Evolutionary conservation across 1,284 basidiomycete species (phyloP), one percentile per base, ranked within the genome.

Genomic region (Trametes polyzona): DNA sequence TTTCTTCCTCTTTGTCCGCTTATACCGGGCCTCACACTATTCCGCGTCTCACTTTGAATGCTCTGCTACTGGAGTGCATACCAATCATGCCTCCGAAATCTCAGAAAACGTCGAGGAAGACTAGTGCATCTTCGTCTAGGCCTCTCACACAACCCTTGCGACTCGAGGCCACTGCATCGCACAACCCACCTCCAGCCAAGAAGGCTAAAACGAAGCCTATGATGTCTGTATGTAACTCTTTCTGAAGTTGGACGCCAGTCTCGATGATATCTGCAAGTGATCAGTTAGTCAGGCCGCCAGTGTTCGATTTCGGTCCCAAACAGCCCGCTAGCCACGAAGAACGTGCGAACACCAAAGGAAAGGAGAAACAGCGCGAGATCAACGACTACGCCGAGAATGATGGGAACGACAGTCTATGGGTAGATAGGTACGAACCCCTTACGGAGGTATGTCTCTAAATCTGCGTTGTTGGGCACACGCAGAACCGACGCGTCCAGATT

Each of bases 361-460:
- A 82, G 65, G 78, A 69, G 52, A 76, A 73, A 59, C 70, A 68
- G n/a, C 14, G 17, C 30, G 30, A 7, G 11, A 16, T n/a, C 27
- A 23, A 44, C 24, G 8, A 29, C 26, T 37, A 17, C 27, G 21
- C 17, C 48, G 35, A 32, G 17, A 5, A 42, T 23, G 42, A 16
- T 23, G 41, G 35, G 77, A 81, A 82, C 49, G 78, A 80, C 47
- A 68, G 71, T 27, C 74, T 95, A 57, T 95, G 93, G 93, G 82
- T 92, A 2, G 93, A 95, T 65, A 79, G 78, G 24, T 92, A 89
- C 63, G 85, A 85, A 62, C 93, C 93, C 1, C 75, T 63, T 0
- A 78, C 75, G 2, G 86, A 89, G 76, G 91, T 91, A 58, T 47
- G 75, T 55, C 24, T 42, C 4, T 16, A 27, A 35, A 10, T 29